Evolutionary conservation across 352 stramenopile species (phyloP).

Genomic region (Pythium aphanidermatum): DNA sequence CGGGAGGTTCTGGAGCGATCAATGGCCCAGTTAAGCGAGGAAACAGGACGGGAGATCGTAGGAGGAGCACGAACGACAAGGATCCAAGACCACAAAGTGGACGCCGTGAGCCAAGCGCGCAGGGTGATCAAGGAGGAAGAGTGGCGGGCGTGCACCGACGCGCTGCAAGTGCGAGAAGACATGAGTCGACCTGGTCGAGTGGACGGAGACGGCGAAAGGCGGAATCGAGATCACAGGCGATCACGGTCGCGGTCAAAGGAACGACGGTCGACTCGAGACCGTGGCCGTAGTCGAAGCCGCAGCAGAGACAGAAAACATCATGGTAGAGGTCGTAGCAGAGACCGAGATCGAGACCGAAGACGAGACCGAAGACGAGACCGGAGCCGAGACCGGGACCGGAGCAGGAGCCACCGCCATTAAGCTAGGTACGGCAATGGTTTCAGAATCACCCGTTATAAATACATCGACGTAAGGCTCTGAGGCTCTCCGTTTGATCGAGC

Average conservation of each 20-base stretch:
- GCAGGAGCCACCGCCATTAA: too few species aligned
- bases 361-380: background rate
- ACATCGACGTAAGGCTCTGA: too few species aligned
- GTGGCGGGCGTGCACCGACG: slow-evolving; percentile 23
- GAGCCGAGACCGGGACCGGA: background rate
- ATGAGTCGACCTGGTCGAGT: slow-evolving; percentile 3
- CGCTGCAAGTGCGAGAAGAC: slow-evolving; percentile 34
- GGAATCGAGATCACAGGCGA: too few species aligned
- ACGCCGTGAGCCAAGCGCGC: background rate
- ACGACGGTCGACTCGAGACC: slow-evolving; percentile 14
- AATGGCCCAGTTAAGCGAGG: slow-evolving; percentile 49
- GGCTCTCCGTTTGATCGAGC: too few species aligned
- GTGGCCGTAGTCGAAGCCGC: slow-evolving; percentile 10
- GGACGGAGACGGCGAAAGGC: too few species aligned
- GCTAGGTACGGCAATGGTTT: slow-evolving; percentile 5
- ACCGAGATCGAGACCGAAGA: background rate
- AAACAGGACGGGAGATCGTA: slow-evolving; percentile 29
- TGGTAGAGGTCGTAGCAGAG: background rate
- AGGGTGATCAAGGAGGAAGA: too few species aligned
- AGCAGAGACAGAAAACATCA: slow-evolving; percentile 5
- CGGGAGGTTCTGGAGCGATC: slow-evolving; percentile 60
- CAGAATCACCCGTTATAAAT: too few species aligned
- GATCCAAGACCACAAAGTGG: background rate
- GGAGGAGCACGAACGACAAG: background rate
- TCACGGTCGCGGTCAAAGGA: background rate